Percentiles rank a stretch among this genome's conserved stretches.
These are phyloP conservation scores for Mycosphaerella arachidis DNA, from an alignment of 2,329 filamentous ascomycete species.

Conservation along the genomic window DNA sequence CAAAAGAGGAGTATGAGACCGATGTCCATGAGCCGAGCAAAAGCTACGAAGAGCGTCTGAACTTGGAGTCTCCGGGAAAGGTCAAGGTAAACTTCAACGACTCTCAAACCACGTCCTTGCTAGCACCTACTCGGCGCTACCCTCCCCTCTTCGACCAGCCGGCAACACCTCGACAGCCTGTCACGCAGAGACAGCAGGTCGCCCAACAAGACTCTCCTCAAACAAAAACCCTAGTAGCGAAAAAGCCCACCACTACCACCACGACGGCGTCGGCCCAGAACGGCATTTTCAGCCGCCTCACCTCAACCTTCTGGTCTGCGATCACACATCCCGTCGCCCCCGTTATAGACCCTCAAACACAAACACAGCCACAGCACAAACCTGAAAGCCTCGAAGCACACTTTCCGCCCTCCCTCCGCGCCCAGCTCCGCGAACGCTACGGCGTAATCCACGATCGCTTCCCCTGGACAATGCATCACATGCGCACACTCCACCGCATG, in stretches of 20 bases:
- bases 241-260: neutral
- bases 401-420: constrained; percentile 22
- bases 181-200: neutral
- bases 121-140: constrained; percentile 9
- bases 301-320: constrained; percentile 28
- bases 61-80: constrained; percentile 33
- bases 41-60: constrained; percentile 36
- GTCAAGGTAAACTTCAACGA: constrained; percentile 36
- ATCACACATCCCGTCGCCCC: constrained; percentile 23
- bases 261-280: constrained; percentile 2
- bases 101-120: constrained; percentile 14
- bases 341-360: constrained; percentile 7
- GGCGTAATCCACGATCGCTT: constrained; percentile 29
- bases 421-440: constrained; percentile 31
- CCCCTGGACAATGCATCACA: constrained; percentile 35
- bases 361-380: neutral
- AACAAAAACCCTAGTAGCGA: constrained; percentile 4
- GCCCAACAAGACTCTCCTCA: neutral
- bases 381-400: constrained; percentile 10
- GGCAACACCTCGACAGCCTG: neutral
- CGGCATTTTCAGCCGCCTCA: constrained; percentile 24
- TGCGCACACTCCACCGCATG: constrained; percentile 36
- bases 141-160: constrained; percentile 25
- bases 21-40: constrained; percentile 6
- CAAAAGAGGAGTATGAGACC: constrained; percentile 5